A percentile compares a stretch with the other conserved stretches of the same genome.
These are phyloP conservation scores for Rhizophagus sp. DNA, from an alignment of 192 early-diverging fungal genomes.

Conservation along the genomic window DNA sequence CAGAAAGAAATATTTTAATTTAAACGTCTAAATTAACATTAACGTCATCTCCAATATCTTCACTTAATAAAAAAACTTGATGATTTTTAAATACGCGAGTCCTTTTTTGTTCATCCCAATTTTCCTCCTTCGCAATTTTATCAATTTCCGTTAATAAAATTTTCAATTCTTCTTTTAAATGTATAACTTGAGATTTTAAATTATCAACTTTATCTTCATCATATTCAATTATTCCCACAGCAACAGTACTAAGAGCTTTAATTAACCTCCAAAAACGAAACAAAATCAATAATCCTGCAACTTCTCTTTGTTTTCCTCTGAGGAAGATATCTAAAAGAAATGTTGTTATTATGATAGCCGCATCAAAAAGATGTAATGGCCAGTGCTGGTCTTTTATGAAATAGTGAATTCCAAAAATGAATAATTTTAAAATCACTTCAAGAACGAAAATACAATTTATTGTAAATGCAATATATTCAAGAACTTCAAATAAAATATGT, in stretches of 20 bases:
- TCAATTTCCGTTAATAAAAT: conserved; percentile 10
- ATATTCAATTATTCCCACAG: conserved; percentile 42
- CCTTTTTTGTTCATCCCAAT: conserved; percentile 18
- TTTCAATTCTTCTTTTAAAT: background rate
- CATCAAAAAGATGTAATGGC: conserved; percentile 51
- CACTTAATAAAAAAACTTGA: background rate
- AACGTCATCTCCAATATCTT: background rate
- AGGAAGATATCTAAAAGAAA: conserved; percentile 54
- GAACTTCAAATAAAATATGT: conserved; percentile 39
- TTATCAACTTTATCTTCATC: conserved; percentile 1
- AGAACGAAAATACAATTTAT: conserved; percentile 53
- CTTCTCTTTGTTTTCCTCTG: conserved; percentile 52
- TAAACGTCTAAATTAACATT: background rate
- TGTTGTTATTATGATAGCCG: conserved; percentile 47
- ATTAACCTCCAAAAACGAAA: conserved; percentile 59
- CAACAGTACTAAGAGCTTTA: conserved; percentile 50
- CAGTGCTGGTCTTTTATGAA: conserved; percentile 32
- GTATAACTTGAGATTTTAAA: background rate
- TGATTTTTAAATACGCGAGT: background rate
- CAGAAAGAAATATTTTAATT: too few species aligned
- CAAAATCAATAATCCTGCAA: conserved; percentile 52
- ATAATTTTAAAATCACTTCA: conserved; percentile 47
- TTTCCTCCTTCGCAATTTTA: conserved; percentile 7
- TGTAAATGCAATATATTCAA: conserved; percentile 38
- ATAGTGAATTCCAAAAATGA: conserved; percentile 50